Conservation (phyloP, 1,284 basidiomycete species). For the Ceratobasidium sp. region DNA sequence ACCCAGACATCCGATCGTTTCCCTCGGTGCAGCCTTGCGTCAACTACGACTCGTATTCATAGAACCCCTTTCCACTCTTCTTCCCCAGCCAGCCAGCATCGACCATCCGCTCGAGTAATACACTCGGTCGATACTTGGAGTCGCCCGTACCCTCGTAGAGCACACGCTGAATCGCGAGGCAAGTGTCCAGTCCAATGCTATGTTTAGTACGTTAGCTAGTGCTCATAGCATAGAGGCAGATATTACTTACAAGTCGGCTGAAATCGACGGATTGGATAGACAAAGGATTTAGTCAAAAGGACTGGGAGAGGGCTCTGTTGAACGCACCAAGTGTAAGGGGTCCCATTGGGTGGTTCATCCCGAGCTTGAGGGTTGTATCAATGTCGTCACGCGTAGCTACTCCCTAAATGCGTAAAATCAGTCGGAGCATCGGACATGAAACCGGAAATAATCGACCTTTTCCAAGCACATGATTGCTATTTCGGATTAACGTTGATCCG, state of each 20-base stretch:
- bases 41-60: slow-evolving; percentile 65
- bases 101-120: slow-evolving; percentile 94
- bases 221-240: slow-evolving; percentile 11
- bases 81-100: slow-evolving; percentile 96
- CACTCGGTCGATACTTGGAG: slow-evolving; percentile 95
- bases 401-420: slow-evolving; percentile 65
- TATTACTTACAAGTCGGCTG: slow-evolving; percentile 81
- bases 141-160: slow-evolving; percentile 91
- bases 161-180: slow-evolving; percentile 90
- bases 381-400: slow-evolving; percentile 94
- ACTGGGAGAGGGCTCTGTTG: background rate
- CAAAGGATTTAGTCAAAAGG: background rate
- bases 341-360: slow-evolving; percentile 98
- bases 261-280: slow-evolving; percentile 20
- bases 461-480: slow-evolving; percentile 92
- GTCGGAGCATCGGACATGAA: background rate
- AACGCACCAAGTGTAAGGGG: slow-evolving; percentile 80
- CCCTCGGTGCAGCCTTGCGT: too few relatives aligned
- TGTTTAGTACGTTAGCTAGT: slow-evolving; percentile 27
- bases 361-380: slow-evolving; percentile 91
- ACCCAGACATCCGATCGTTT: too few relatives aligned
- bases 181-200: slow-evolving; percentile 93
- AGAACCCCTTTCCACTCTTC: slow-evolving; percentile 92
- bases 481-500: slow-evolving; percentile 55
- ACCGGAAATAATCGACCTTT: slow-evolving; percentile 65